Percentiles rank a stretch among this genome's conserved stretches.
Conservation (phyloP, 2,329 filamentous ascomycete species). For the Trichoderma atroviride region DNA sequence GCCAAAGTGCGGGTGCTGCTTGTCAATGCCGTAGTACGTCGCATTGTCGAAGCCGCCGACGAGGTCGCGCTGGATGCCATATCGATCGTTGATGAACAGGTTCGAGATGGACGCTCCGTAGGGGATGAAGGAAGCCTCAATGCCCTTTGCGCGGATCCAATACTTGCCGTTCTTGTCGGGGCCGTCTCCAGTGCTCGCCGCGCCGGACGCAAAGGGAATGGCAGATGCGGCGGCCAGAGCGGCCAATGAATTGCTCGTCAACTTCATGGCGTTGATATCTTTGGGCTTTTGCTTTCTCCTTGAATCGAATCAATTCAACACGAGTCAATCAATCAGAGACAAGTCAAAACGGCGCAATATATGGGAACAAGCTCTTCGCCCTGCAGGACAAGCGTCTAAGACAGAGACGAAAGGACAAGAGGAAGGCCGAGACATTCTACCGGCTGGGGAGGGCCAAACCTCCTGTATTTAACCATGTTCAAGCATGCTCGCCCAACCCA, state of each 20-base stretch:
- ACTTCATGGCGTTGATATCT: constrained; percentile 35
- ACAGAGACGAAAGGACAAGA: constrained; percentile 2
- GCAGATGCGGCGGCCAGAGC: constrained; percentile 29
- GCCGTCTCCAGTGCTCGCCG: constrained; percentile 30
- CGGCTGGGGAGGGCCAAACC: not conserved
- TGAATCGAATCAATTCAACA: too few species aligned
- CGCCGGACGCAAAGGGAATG: constrained; percentile 27
- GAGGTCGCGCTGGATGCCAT: constrained; percentile 69
- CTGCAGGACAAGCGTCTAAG: not conserved
- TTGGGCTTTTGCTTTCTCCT: not conserved
- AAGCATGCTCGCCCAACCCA: not conserved
- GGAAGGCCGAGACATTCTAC: constrained; percentile 7
- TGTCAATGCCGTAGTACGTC: constrained; percentile 66
- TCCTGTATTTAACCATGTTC: not conserved
- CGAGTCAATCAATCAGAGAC: constrained; percentile 9
- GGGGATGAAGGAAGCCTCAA: constrained; percentile 69
- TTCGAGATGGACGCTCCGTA: constrained; percentile 76
- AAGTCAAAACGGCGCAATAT: not conserved
- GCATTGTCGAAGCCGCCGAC: constrained; percentile 78
- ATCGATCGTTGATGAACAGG: constrained; percentile 68
- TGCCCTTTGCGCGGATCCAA: constrained; percentile 67
- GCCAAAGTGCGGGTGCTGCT: constrained; percentile 70
- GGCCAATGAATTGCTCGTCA: constrained; percentile 27
- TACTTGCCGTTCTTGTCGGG: constrained; percentile 69
- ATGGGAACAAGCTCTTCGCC: not conserved